Conservation (phyloP, 192 early-diverging fungal genomes). For the Podila verticillata region DNA sequence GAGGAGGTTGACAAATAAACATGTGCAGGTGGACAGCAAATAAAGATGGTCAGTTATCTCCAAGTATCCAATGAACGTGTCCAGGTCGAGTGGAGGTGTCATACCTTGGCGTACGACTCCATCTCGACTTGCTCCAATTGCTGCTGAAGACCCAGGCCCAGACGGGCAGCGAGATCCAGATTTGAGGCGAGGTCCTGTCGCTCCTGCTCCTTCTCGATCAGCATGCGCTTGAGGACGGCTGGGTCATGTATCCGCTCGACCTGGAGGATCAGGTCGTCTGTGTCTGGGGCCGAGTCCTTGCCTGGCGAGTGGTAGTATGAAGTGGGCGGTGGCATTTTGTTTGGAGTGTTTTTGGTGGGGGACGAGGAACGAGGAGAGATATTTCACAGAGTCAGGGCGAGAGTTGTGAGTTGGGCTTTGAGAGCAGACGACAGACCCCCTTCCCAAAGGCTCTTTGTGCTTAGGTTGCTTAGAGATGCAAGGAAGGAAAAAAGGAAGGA, state of each 20-base stretch:
- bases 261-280: constrained; percentile 29
- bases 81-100: neutral
- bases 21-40: neutral
- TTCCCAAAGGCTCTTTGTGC: neutral
- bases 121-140: constrained; percentile 56
- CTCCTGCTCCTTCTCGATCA: constrained; percentile 70
- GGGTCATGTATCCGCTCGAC: constrained; percentile 61
- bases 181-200: constrained; percentile 59
- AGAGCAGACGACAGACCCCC: neutral
- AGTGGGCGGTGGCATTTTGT: neutral
- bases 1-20: neutral
- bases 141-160: constrained; percentile 66
- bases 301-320: constrained; percentile 10
- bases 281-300: constrained; percentile 23
- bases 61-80: neutral
- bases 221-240: constrained; percentile 51
- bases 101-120: constrained; percentile 50
- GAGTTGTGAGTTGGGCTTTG: neutral
- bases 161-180: constrained; percentile 66
- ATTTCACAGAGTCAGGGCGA: no score
- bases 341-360: no score
- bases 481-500: no score
- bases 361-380: no score
- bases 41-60: neutral
- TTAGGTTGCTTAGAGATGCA: no score